phyloP scores from a whole-genome alignment of 208 protist genomes.

The Naegleria fowleri region DNA sequence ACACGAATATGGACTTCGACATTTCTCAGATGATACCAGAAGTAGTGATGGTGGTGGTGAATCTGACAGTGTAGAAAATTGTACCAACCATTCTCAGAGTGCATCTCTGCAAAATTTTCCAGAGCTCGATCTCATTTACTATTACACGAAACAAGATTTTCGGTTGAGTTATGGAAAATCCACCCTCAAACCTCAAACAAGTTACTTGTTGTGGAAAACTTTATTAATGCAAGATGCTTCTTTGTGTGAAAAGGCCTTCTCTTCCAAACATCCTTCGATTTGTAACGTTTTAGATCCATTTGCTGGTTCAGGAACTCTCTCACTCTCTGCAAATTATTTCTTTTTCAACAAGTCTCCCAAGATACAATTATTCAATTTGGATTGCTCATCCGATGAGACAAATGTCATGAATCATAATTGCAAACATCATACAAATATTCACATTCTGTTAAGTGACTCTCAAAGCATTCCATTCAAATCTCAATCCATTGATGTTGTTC shows the following conservation, averaged over 20 bases:
- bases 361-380: neutral
- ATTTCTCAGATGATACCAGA: neutral
- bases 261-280: neutral
- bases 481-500: constrained; percentile 50
- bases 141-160: neutral
- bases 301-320: neutral
- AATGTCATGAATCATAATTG: neutral
- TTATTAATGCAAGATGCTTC: neutral
- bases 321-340: neutral
- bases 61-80: neutral
- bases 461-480: constrained; percentile 43
- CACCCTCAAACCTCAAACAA: neutral
- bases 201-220: neutral
- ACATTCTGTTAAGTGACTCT: constrained; percentile 46
- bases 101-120: too few species aligned
- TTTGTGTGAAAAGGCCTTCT: neutral
- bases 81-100: neutral
- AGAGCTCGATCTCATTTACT: neutral
- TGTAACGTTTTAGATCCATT: neutral
- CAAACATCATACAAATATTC: neutral
- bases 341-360: neutral
- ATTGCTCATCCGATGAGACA: neutral
- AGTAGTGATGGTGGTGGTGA: neutral
- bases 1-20: neutral
- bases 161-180: neutral